phyloP scores from a whole-genome alignment of 192 early-diverging fungal genomes.

The Borealophlyctis nickersoniae region DNA sequence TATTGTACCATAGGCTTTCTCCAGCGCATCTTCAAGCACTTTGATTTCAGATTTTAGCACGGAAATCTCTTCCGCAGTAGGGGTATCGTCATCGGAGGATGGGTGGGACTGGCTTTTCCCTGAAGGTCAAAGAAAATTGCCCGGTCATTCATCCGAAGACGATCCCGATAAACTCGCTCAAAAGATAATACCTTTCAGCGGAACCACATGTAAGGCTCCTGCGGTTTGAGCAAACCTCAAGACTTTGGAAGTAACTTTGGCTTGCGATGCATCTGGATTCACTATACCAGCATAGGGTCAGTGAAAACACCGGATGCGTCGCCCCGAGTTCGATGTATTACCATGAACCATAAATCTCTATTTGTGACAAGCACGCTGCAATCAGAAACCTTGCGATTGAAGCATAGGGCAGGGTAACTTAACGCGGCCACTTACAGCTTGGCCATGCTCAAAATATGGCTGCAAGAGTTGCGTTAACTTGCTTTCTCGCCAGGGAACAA shows the following conservation, averaged over 20 bases:
- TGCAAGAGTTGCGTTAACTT: constrained; percentile 27
- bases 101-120: background rate
- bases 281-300: constrained; percentile 1
- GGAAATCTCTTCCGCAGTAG: background rate
- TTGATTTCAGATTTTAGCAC: constrained; percentile 1
- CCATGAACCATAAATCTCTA: constrained; percentile 1
- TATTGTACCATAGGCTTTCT: background rate
- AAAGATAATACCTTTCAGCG: background rate
- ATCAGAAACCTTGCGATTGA: background rate
- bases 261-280: constrained; percentile 6
- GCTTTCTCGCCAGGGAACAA: constrained; percentile 28
- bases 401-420: constrained; percentile 1
- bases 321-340: background rate
- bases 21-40: background rate
- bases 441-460: constrained; percentile 29
- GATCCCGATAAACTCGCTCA: no score
- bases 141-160: no score
- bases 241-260: constrained; percentile 20
- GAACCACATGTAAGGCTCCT: constrained; percentile 14
- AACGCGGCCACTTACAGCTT: constrained; percentile 3
- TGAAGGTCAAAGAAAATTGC: background rate
- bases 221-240: constrained; percentile 26
- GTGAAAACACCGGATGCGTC: background rate
- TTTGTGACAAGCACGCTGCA: constrained; percentile 11
- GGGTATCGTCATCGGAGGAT: background rate